Conservation (phyloP, 2,329 filamentous ascomycete species). For the Rhynchosporium graminicola region DNA sequence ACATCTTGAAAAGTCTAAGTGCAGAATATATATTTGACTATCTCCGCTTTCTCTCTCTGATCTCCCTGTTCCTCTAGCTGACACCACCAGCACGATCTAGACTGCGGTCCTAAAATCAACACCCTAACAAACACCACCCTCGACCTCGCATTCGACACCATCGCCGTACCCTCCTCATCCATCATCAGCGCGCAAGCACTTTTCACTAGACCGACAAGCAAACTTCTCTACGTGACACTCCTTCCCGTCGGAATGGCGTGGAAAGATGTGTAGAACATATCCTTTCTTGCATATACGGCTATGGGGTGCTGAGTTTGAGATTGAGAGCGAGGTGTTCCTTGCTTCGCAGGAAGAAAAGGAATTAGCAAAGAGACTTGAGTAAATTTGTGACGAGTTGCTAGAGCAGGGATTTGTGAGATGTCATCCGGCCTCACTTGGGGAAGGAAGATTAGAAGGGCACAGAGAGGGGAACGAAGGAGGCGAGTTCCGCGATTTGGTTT, state of each 20-base stretch:
- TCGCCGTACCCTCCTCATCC: constrained; percentile 21
- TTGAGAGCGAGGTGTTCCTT: constrained; percentile 24
- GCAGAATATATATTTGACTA: constrained; percentile 53
- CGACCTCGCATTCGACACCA: constrained; percentile 27
- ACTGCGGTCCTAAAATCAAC: constrained; percentile 47
- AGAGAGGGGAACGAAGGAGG: constrained; percentile 19
- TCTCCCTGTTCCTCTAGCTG: not conserved
- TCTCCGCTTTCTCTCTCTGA: constrained; percentile 9
- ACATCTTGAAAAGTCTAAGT: constrained; percentile 48
- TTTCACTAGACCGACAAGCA: constrained; percentile 12
- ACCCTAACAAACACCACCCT: constrained; percentile 45
- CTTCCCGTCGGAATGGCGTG: constrained; percentile 16
- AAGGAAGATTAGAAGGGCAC: constrained; percentile 19
- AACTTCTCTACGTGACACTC: constrained; percentile 60
- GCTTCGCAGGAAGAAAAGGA: constrained; percentile 37
- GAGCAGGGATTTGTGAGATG: constrained; percentile 40
- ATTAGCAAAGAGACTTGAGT: constrained; percentile 42
- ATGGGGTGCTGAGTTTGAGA: constrained; percentile 41
- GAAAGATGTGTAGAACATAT: constrained; percentile 36
- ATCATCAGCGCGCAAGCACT: constrained; percentile 29
- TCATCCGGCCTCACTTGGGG: constrained; percentile 33
- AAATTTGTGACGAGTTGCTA: constrained; percentile 40
- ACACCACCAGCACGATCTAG: constrained; percentile 40
- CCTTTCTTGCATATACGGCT: constrained; percentile 45
- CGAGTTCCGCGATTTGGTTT: constrained; percentile 9